Conservation (phyloP, 257 asterid genomes). For the Solanum chmielewskii region DNA sequence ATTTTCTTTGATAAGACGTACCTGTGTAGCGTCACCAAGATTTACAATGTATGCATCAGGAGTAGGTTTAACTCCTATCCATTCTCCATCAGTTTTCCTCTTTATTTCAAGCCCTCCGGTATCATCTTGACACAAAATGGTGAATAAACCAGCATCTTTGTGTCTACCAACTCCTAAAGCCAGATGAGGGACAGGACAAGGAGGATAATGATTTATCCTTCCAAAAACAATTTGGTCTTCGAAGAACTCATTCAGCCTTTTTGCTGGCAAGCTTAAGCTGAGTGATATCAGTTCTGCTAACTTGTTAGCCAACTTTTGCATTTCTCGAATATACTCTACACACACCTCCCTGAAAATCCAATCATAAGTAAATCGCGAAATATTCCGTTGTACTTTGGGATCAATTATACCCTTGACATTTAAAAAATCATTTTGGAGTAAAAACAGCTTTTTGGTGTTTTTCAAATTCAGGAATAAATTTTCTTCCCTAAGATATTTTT, state of each 20-base stretch:
- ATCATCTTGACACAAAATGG: constrained; percentile 55
- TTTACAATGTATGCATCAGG: constrained; percentile 57
- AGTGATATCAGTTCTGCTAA: constrained; percentile 40
- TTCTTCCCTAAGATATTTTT: too few species aligned
- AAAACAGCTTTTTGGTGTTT: too few species aligned
- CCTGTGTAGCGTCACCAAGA: constrained; percentile 61
- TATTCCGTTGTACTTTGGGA: background rate
- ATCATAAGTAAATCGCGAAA: too few species aligned
- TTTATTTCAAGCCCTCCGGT: constrained; percentile 71
- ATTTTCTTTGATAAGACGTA: constrained; percentile 4
- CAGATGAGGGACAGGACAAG: constrained; percentile 60
- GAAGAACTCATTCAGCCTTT: constrained; percentile 36
- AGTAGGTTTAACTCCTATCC: constrained; percentile 61
- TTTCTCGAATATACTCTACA: constrained; percentile 38
- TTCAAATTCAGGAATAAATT: too few species aligned
- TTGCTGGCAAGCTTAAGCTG: constrained; percentile 41
- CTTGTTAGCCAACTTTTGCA: constrained; percentile 38
- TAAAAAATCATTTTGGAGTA: background rate
- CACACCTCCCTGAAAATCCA: constrained; percentile 36
- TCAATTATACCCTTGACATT: background rate
- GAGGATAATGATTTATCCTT: constrained; percentile 64
- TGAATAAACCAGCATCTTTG: constrained; percentile 54
- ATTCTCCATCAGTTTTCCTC: constrained; percentile 62
- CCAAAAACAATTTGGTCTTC: constrained; percentile 41
- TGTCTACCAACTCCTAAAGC: constrained; percentile 77